Conservation (phyloP, 2,329 filamentous ascomycete species). For the Neofusicoccum laricinum region DNA sequence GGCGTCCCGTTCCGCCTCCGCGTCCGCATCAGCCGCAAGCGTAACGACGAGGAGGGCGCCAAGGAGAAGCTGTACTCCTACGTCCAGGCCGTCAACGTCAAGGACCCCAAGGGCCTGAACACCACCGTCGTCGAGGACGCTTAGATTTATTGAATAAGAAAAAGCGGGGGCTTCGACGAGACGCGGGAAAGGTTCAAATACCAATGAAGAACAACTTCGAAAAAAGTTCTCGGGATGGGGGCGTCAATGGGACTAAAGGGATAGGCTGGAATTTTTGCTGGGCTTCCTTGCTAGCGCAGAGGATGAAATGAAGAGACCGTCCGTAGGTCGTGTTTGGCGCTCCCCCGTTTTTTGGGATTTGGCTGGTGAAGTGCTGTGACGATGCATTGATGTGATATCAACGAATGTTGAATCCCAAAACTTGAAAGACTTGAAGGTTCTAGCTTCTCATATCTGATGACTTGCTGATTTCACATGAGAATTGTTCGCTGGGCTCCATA, state of each 20-base stretch:
- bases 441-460: background rate
- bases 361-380: background rate
- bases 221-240: background rate
- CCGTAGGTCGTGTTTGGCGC: background rate
- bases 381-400: background rate
- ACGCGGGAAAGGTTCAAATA: background rate
- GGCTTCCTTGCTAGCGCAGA: background rate
- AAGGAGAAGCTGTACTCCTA: slow-evolving; percentile 99
- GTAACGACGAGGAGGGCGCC: slow-evolving; percentile 99
- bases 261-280: background rate
- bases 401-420: background rate
- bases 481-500: no score
- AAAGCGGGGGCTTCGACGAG: background rate
- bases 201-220: background rate
- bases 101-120: slow-evolving; percentile 96
- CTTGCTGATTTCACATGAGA: background rate
- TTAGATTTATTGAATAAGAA: slow-evolving; percentile 35
- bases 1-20: slow-evolving; percentile 96
- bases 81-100: slow-evolving; percentile 99
- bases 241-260: background rate
- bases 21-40: slow-evolving; percentile 97
- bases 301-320: slow-evolving; percentile 7
- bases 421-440: background rate
- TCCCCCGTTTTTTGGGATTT: background rate
- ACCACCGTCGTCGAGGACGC: slow-evolving; percentile 79